Evolutionary conservation across 2,329 filamentous ascomycete species (phyloP), one percentile per base, ranked within the genome.

Genomic region (Pleomassaria siparia): DNA sequence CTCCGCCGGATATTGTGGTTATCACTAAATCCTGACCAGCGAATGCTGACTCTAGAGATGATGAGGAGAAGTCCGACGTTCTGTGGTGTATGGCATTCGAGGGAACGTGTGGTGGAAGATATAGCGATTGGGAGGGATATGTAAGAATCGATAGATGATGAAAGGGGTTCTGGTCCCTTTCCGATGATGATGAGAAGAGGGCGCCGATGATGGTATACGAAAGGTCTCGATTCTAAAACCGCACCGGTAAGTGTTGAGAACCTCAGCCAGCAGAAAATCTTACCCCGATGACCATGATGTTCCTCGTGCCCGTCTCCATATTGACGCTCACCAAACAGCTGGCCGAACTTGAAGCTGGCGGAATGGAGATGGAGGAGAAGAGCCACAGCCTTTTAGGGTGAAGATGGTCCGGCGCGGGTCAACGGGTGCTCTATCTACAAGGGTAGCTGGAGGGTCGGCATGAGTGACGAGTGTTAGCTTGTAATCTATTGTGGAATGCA

Each of bases 21-120:
- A 76, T 62, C 18, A 74, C 56, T 1, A 72, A 60, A 40, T 76
- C 68, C 26, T 67, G 59, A 9, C 67, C 72, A 25, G 58, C 15
- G 10, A 76, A 63, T 1, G 63, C 67, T 6, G 43, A 51, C 30
- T 52, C 47, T 13, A 73, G 53, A n/a, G 70, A 65, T 20, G 51
- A 15, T 1, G 47, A n/a, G 10, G 66, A 60, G 47, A 69, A 69
- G 40, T 72, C 64, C 25, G 56, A 62, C 29, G 51, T 62, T 10
- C 32, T 54, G 37, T 66, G 60, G 18, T 52, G 28, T 9, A 66
- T 40, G 10, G 22, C 21, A n/a, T 30, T 29, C 2, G 40, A n/a
- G 1, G 54, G 16, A 8, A 59, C 28, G 10, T 57, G 49, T 13
- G 53, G 33, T 9, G 60, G 58, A 9, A 64, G 47, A 2, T 40